These are phyloP conservation scores for Geotrichum reessii DNA, from an alignment of 1,139 yeast genomes.

Conservation along the genomic window DNA sequence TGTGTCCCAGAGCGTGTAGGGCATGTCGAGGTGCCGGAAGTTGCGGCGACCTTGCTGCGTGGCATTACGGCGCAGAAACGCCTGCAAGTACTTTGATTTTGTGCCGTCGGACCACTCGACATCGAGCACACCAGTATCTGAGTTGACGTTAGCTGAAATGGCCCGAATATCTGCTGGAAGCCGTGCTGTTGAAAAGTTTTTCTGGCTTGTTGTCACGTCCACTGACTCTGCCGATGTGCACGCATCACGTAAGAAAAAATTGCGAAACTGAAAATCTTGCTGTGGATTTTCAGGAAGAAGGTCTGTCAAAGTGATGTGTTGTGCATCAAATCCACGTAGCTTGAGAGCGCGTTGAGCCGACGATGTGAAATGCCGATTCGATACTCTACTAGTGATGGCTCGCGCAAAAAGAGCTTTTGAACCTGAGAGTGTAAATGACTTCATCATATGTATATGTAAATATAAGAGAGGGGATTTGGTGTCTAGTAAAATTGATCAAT, in stretches of 20 bases:
- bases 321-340: background rate
- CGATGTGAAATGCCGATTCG: conserved; percentile 8
- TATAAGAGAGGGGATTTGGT: too few species aligned
- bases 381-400: background rate
- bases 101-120: conserved; percentile 58
- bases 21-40: conserved; percentile 29
- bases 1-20: conserved; percentile 37
- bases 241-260: conserved; percentile 61
- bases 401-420: background rate
- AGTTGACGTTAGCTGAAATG: conserved; percentile 28
- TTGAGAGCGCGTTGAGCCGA: background rate
- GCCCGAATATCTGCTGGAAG: conserved; percentile 35
- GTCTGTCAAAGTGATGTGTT: conserved; percentile 10
- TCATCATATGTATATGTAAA: background rate
- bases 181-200: conserved; percentile 58
- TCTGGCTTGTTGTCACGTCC: conserved; percentile 56
- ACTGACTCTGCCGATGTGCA: conserved; percentile 48
- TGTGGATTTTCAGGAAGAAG: conserved; percentile 7
- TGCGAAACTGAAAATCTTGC: conserved; percentile 42
- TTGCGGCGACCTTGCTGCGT: conserved; percentile 36
- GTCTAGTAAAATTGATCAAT: too few species aligned
- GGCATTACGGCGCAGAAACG: conserved; percentile 46
- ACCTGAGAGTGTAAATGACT: background rate
- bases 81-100: conserved; percentile 42
- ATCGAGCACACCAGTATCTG: conserved; percentile 35